Evolutionary conservation across 495 filamentous ascomycete species (phyloP), one percentile per base, ranked within the genome.

Genomic region (Ascodesmis nigricans): DNA sequence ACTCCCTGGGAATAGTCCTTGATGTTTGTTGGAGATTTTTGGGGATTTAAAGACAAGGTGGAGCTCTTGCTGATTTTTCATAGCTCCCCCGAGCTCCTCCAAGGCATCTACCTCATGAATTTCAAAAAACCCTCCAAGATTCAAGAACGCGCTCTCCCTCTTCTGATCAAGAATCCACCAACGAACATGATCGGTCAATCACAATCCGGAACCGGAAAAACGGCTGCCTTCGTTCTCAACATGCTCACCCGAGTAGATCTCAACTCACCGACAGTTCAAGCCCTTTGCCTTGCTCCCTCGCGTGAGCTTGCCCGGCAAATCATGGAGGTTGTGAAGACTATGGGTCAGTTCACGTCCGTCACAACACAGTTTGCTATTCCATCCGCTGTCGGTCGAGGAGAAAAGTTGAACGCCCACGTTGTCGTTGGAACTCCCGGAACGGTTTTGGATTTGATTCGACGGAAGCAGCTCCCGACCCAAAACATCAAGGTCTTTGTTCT

Each of bases 161-260:
- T 95, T 9, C 72, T 97, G 41, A 65, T 97, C 39, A 49, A 58
- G 42, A 66, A 90, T 47, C 87, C 87, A 15, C 77, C 84, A 0
- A 65, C 58, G 31, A 95, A 93, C 56, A 73, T 95, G 62, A 83
- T 97, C 38, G 87, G 82, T 16, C 87, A 97, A 53, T 97, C 87
- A 14, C 87, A 97, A 56, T 97, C 87, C 1, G 87, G 87, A 38
- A 97, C 87, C 7, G 87, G 87, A 34, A 97, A 97, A 61, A 97
- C 87, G 5, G 87, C 87, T 18, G 87, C 87, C 15, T 97, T 97
- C 55, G 73, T 80, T n/a, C 70, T 91, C 37, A 91, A 87, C 30
- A 75, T 91, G 29, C 67, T 97, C n/a, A 71, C 74, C 36, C 78
- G 87, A 28, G 50, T 92, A 46, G 76, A 95, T 42, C 59, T 79